These are phyloP conservation scores for Phialophora chinensis DNA, from an alignment of 2,329 filamentous ascomycete species.

Conservation along the genomic window DNA sequence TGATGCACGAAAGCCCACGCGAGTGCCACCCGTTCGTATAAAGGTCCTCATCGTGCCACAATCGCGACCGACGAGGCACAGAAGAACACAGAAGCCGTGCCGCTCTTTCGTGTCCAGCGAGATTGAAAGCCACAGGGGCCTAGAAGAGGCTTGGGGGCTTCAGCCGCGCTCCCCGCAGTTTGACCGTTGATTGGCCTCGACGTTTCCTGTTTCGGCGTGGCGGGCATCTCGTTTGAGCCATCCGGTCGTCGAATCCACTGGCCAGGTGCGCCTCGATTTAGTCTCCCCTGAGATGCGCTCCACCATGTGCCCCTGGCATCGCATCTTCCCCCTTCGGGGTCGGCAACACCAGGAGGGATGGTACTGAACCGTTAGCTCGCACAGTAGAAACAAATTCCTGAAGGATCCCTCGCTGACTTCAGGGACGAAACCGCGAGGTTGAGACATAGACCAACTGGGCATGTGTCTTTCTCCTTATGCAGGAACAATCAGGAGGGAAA, in stretches of 20 bases:
- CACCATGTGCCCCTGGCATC: not conserved
- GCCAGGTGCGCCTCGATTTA: constrained; percentile 7
- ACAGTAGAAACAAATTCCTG: not conserved
- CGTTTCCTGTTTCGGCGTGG: constrained; percentile 15
- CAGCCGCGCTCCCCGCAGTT: constrained; percentile 6
- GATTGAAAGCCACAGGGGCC: not conserved
- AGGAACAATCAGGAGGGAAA: not conserved
- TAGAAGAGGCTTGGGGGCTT: constrained; percentile 8
- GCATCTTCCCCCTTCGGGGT: not conserved
- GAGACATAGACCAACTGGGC: not conserved
- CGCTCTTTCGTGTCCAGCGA: not conserved
- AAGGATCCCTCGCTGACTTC: not conserved
- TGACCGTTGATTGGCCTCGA: constrained; percentile 20
- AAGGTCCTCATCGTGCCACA: not conserved
- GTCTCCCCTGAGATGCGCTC: constrained; percentile 14
- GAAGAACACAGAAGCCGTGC: not conserved
- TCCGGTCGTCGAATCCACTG: constrained; percentile 3
- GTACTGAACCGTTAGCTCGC: not conserved
- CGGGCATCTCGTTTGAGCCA: constrained; percentile 11
- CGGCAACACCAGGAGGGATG: not conserved
- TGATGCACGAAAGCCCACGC: not conserved
- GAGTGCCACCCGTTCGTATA: constrained; percentile 2
- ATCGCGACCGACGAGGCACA: not conserved
- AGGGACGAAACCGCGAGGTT: not conserved
- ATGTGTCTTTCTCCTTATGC: not conserved